Conservation (phyloP, 1,139 yeast genomes). For the Kluyveromyces marxianus region DNA sequence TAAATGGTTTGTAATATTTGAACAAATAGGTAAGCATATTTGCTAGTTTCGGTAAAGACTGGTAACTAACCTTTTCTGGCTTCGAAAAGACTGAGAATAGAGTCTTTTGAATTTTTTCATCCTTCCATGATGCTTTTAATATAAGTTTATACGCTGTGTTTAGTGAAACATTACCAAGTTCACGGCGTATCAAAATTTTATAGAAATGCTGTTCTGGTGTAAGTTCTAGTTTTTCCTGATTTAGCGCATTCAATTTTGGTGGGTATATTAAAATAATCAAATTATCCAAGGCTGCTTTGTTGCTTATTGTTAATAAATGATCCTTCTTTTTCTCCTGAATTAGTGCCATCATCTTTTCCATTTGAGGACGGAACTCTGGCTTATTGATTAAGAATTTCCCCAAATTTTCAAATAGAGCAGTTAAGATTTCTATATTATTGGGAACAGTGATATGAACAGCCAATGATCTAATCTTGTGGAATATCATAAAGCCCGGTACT, state of each 20-base stretch:
- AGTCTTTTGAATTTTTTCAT: slow-evolving; percentile 35
- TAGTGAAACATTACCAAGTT: slow-evolving; percentile 38
- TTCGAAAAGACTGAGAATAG: slow-evolving; percentile 48
- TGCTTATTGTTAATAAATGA: slow-evolving; percentile 45
- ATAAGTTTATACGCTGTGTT: slow-evolving; percentile 37
- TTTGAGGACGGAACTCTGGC: slow-evolving; percentile 50
- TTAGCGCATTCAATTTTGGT: slow-evolving; percentile 36
- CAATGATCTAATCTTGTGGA: slow-evolving; percentile 60
- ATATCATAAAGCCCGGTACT: slow-evolving; percentile 62
- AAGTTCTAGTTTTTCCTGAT: slow-evolving; percentile 20
- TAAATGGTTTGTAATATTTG: slow-evolving; percentile 35
- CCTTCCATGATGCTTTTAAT: slow-evolving; percentile 42
- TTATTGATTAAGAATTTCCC: slow-evolving; percentile 63
- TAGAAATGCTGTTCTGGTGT: slow-evolving; percentile 45
- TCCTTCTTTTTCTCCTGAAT: slow-evolving; percentile 46
- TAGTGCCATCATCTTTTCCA: slow-evolving; percentile 56
- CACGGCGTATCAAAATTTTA: slow-evolving; percentile 43
- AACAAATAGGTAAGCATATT: slow-evolving; percentile 37
- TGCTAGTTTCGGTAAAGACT: slow-evolving; percentile 46
- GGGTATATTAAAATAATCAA: slow-evolving; percentile 57
- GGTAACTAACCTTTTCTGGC: slow-evolving; percentile 58
- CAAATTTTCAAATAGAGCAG: slow-evolving; percentile 62
- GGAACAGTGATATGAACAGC: slow-evolving; percentile 46
- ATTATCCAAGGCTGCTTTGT: slow-evolving; percentile 53
- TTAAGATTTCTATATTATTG: slow-evolving; percentile 58